phyloP scores from a whole-genome alignment of 352 stramenopile species.

The Blastocystis hominis region DNA sequence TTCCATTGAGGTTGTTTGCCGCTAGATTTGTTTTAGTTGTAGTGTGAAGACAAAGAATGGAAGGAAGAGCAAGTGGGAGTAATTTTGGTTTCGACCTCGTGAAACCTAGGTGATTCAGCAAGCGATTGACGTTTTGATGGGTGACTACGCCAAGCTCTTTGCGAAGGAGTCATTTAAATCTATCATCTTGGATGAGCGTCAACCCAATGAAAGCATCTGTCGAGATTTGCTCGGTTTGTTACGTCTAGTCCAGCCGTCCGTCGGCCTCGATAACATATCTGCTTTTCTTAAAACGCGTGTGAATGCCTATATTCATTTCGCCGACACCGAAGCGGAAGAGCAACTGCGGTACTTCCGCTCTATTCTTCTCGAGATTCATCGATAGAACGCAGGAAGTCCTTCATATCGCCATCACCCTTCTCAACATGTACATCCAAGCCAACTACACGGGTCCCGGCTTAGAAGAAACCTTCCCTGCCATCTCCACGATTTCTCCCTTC shows the following conservation, averaged over 20 bases:
- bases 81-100: background rate
- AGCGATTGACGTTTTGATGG: constrained; percentile 13
- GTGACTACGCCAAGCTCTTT: constrained; percentile 1
- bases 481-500: constrained; percentile 28
- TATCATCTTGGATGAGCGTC: constrained; percentile 4
- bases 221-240: background rate
- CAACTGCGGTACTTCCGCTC: background rate
- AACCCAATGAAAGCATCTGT: constrained; percentile 1
- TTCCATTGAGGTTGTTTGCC: background rate
- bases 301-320: background rate
- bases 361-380: background rate
- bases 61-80: constrained; percentile 34
- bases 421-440: constrained; percentile 55
- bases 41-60: constrained; percentile 49
- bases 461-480: background rate
- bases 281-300: constrained; percentile 14
- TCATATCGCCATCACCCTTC: constrained; percentile 15
- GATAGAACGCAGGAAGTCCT: constrained; percentile 49
- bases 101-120: constrained; percentile 6
- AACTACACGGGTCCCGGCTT: constrained; percentile 53
- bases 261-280: background rate
- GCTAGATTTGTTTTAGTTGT: background rate
- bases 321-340: constrained; percentile 14
- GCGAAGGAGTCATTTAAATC: constrained; percentile 5
- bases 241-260: background rate